Base-by-base conservation (phyloP, 2,329 filamentous ascomycete species). In the Coleophoma eucalyptorum region DNA sequence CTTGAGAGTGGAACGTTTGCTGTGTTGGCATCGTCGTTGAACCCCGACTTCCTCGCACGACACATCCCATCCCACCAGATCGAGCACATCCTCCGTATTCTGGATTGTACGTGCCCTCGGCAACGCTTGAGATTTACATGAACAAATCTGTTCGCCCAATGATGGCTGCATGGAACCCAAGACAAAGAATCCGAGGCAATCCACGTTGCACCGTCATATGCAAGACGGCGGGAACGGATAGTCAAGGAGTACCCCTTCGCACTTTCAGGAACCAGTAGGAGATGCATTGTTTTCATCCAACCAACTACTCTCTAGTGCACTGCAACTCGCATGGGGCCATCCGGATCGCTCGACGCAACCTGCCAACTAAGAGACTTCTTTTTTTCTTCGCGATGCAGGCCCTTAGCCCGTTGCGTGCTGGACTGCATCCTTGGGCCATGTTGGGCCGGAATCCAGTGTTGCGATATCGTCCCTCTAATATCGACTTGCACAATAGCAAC, bases 181-280 rank as follows among this genome's bases (percentile, higher is more conserved):
- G 45, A 48, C 55, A 52, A 62, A 54, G 60, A 56, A 56, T 55
- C 55, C 50, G 55, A 58, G 60, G 63, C 62, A 57, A 59, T 57
- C 52, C 63, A 65, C 61, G 63, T 65, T 56, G 62, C 61, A 63
- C 43, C 13, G 21, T 37, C 47, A 32, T 51, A 46, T 57, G 53
- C 57, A 57, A 33, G 43, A 50, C 52, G 49, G 48, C 47, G 55
- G 57, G 46, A 50, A 49, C 54, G 52, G 49, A 53, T 35, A 52
- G 52, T 44, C 37, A 43, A 41, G 48, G 38, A 34, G 18, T 38
- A 26, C 41, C 41, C 45, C 41, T 52, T 12, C 21, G 18, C 16
- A 16, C 26, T 18, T 4, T 40, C 55, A 55, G 55, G 55, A 58
- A 58, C 58, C 57, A 60, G 53, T 60, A 57, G 56, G 57, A 55